Evolutionary conservation across 2,329 filamentous ascomycete species (phyloP), one percentile per base, ranked within the genome.

Genomic region (Endothia cerciana): DNA sequence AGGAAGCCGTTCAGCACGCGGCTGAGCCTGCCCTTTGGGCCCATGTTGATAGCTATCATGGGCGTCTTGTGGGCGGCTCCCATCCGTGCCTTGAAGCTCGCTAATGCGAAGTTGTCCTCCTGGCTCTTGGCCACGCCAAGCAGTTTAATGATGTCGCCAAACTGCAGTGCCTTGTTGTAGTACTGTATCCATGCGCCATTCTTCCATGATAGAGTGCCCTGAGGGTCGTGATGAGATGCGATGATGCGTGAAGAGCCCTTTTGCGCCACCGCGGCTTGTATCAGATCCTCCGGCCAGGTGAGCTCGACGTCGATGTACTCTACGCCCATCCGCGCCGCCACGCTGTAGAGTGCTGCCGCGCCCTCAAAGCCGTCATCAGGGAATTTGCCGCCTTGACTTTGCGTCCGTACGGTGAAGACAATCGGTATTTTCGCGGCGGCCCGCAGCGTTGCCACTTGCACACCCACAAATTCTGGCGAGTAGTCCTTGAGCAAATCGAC

Each of bases 11-110:
- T 99, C 66, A 96, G 81, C 55, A 99, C 90, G 41, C 95, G 89
- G 73, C 93, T 97, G 51, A 97, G 85, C 79, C 97, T 95, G 59
- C 95, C 95, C 33, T 87, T 82, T 58, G 87, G 83, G 38, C 94
- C 94, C 94, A 99, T 98, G 78, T 99, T 99, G 75, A 99, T 91
- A 1, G 91, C 93, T 71, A 99, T 97, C 64, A 99, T 80, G 0
- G 94, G 94, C n/a, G 89, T 88, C 62, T 90, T 84, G 74, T 96
- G 91, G 1, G 91, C 86, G 30, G 84, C 81, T 45, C 87, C 82
- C 78, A 94, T 93, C 80, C 87, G 90, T 28, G 84, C 80, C 80
- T 92, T 94, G 85, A 99, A 99, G 59, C 86, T 87, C 49, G 88
- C 87, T 38, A 98, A 85, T 49, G 91, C 88, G 74, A 92, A 95